These are phyloP conservation scores for Scutellaria baicalensis DNA, from an alignment of 257 asterid genomes.

Conservation along the genomic window DNA sequence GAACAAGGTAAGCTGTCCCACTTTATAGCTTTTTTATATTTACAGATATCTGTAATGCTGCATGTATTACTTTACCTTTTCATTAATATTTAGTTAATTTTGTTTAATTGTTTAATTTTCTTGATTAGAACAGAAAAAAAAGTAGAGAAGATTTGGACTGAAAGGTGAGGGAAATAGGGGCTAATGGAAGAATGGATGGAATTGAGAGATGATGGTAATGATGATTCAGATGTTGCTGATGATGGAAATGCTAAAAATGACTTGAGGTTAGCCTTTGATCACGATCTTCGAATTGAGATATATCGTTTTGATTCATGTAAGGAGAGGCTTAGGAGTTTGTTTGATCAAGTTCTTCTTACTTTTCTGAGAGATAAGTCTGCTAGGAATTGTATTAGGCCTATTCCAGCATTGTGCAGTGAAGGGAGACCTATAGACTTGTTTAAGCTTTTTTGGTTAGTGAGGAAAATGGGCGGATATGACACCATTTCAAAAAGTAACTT, in stretches of 20 bases:
- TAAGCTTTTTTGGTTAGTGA: slow-evolving; percentile 57
- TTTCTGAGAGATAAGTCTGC: slow-evolving; percentile 36
- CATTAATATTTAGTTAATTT: neutral
- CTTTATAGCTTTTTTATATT: neutral
- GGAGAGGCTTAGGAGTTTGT: slow-evolving; percentile 46
- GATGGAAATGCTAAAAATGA: slow-evolving; percentile 18
- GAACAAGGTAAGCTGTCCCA: slow-evolving; percentile 20
- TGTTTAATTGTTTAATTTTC: neutral
- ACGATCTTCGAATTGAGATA: slow-evolving; percentile 25
- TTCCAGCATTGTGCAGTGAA: slow-evolving; percentile 42
- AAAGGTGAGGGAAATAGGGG: slow-evolving; percentile 8
- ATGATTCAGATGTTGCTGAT: slow-evolving; percentile 2
- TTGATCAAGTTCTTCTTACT: slow-evolving; percentile 41
- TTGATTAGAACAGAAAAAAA: neutral
- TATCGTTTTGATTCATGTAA: slow-evolving; percentile 39
- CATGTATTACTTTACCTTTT: slow-evolving; percentile 10
- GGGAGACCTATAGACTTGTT: slow-evolving; percentile 55
- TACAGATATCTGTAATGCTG: neutral
- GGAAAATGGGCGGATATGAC: slow-evolving; percentile 51
- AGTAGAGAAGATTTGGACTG: neutral
- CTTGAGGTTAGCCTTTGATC: slow-evolving; percentile 20
- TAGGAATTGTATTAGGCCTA: slow-evolving; percentile 31
- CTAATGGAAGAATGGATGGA: slow-evolving; percentile 46
- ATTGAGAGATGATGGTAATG: slow-evolving; percentile 32
- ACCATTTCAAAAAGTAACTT: slow-evolving; percentile 26